Percentiles rank a stretch among this genome's conserved stretches.
Evolutionary conservation across 805 yeast genomes (phyloP).

Genomic region (Candida lessepsii): DNA sequence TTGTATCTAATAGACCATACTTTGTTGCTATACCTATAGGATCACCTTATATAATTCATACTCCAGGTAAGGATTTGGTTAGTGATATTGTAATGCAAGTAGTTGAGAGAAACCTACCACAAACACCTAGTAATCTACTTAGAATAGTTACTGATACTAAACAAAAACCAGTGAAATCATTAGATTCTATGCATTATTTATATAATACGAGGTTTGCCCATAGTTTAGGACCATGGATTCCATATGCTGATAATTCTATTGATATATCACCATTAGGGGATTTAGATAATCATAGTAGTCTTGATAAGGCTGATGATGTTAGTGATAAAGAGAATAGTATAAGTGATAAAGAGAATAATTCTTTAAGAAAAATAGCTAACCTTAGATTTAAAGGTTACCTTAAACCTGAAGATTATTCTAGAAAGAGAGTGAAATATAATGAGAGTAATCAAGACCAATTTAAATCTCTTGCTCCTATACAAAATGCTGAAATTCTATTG

Average conservation of each 20-base stretch:
- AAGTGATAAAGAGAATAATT: not conserved
- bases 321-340: no score
- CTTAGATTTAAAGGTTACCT: conserved; percentile 62
- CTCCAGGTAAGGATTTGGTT: conserved; percentile 42
- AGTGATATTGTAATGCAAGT: conserved; percentile 58
- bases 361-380: conserved; percentile 47
- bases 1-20: conserved; percentile 57
- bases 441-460: conserved; percentile 30
- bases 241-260: conserved; percentile 65
- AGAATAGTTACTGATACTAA: conserved; percentile 35
- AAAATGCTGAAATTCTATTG: conserved; percentile 46
- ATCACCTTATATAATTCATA: conserved; percentile 65
- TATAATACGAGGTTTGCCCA: conserved; percentile 58
- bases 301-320: no score
- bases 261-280: conserved; percentile 64
- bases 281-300: conserved; percentile 34
- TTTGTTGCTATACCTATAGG: conserved; percentile 67
- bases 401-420: conserved; percentile 33
- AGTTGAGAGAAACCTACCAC: conserved; percentile 52
- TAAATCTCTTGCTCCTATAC: conserved; percentile 59
- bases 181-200: conserved; percentile 56
- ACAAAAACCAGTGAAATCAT: conserved; percentile 40
- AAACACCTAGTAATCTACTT: conserved; percentile 42
- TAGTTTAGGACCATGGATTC: conserved; percentile 69
- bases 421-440: conserved; percentile 17